These are phyloP conservation scores for Ceratocystis ficicola DNA, from an alignment of 2,329 filamentous ascomycete genomes.

Conservation along the genomic window DNA sequence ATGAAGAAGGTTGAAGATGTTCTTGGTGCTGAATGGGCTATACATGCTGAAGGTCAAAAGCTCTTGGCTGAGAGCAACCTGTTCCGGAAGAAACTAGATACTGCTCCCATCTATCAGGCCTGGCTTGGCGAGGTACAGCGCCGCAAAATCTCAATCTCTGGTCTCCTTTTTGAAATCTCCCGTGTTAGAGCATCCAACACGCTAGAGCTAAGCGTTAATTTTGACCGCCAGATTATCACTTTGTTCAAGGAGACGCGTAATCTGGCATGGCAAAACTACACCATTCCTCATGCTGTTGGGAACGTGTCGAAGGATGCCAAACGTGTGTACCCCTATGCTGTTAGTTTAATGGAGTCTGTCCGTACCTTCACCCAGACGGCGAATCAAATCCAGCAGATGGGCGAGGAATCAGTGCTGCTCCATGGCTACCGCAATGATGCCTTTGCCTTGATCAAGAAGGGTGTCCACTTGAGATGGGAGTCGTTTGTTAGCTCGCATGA, in stretches of 20 bases:
- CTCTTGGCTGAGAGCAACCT: constrained; percentile 80
- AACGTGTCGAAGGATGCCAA: constrained; percentile 98
- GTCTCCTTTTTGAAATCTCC: constrained; percentile 78
- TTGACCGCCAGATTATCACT: constrained; percentile 92
- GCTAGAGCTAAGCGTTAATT: constrained; percentile 85
- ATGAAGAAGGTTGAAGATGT: constrained; percentile 99
- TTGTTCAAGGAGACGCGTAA: constrained; percentile 98
- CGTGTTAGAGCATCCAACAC: constrained; percentile 80
- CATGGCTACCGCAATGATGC: constrained; percentile 88
- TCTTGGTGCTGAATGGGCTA: constrained; percentile 82
- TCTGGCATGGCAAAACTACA: constrained; percentile 85
- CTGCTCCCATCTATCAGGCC: constrained; percentile 82
- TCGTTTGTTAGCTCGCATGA: constrained; percentile 97
- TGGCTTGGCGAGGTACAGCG: constrained; percentile 86
- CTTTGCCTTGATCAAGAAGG: constrained; percentile 69
- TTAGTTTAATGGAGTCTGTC: constrained; percentile 98
- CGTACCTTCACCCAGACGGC: constrained; percentile 81
- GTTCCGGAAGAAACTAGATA: constrained; percentile 94
- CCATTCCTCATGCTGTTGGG: constrained; percentile 85
- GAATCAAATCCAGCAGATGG: constrained; percentile 72
- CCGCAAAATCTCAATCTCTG: constrained; percentile 81
- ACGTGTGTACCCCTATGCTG: constrained; percentile 91
- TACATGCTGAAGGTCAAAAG: constrained; percentile 91
- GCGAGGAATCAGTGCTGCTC: constrained; percentile 73
- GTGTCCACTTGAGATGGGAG: constrained; percentile 87